Conservation (phyloP, 768 basidiomycete genomes). For the Coprinopsis cinerea region DNA sequence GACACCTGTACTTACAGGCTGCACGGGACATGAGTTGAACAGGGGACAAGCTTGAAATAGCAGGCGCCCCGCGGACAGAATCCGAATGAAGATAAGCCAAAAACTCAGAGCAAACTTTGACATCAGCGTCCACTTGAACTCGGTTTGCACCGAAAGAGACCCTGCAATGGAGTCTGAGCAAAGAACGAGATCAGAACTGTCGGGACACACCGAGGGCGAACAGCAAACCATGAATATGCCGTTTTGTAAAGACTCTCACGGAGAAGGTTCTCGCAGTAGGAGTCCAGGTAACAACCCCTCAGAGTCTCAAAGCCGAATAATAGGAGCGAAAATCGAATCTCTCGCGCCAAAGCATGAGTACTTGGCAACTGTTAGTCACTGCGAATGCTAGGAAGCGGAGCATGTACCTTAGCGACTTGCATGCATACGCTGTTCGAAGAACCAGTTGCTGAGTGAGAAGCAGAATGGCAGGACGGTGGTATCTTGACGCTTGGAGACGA, state of each 20-base stretch:
- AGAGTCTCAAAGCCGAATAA: conserved; percentile 91
- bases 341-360: conserved; percentile 87
- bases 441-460: conserved; percentile 81
- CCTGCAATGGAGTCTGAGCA: conserved; percentile 34
- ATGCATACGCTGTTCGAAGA: conserved; percentile 68
- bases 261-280: conserved; percentile 68
- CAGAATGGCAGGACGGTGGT: conserved; percentile 80
- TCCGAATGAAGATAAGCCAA: conserved; percentile 72
- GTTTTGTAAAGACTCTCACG: conserved; percentile 72
- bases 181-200: background rate
- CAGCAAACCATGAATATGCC: conserved; percentile 91
- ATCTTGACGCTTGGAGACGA: conserved; percentile 89
- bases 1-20: conserved; percentile 30
- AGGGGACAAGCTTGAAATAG: conserved; percentile 59
- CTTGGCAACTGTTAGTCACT: conserved; percentile 33
- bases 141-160: conserved; percentile 97
- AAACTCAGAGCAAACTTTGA: conserved; percentile 84
- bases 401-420: conserved; percentile 68
- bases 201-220: conserved; percentile 75
- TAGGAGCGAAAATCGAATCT: conserved; percentile 84
- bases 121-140: conserved; percentile 83
- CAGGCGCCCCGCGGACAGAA: conserved; percentile 48
- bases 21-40: conserved; percentile 38
- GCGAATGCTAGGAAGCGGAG: background rate
- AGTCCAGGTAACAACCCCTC: conserved; percentile 82